phyloP scores from a whole-genome alignment of 768 basidiomycete species.

The Pleurotus djamor region DNA sequence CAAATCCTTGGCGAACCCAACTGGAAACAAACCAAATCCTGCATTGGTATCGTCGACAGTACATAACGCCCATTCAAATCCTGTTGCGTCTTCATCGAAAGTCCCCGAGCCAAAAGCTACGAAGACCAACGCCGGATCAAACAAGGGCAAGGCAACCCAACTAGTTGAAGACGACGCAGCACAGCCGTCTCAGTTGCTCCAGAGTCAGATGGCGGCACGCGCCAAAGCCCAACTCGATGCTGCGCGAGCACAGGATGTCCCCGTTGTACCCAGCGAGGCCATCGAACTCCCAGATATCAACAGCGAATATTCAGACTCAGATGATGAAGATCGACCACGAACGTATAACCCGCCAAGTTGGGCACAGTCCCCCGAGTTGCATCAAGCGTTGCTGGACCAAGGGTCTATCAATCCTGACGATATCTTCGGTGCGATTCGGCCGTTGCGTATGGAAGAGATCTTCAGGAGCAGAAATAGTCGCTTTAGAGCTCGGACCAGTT shows the following conservation, averaged over 20 bases:
- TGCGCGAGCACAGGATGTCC: conserved; percentile 37
- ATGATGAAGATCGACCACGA: conserved; percentile 77
- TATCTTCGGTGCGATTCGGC: conserved; percentile 87
- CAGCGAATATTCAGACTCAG: conserved; percentile 96
- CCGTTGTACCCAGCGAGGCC: conserved; percentile 64
- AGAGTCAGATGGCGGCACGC: conserved; percentile 70
- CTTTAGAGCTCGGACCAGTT: conserved; percentile 89
- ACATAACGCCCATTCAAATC: conserved; percentile 34
- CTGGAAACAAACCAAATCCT: conserved; percentile 30
- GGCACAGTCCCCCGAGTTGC: conserved; percentile 90
- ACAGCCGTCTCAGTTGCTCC: conserved; percentile 63
- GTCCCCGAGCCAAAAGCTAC: conserved; percentile 19
- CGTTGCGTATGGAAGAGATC: conserved; percentile 90
- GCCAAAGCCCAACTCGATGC: conserved; percentile 68
- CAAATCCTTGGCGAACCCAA: conserved; percentile 47
- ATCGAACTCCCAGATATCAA: conserved; percentile 95
- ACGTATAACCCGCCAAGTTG: conserved; percentile 80
- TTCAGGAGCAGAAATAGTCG: conserved; percentile 77
- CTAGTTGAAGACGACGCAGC: conserved; percentile 47
- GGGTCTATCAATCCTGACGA: conserved; percentile 88
- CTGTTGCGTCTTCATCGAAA: conserved; percentile 24
- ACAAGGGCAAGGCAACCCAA: conserved; percentile 43
- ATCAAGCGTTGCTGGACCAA: conserved; percentile 76
- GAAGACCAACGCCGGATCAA: conserved; percentile 23
- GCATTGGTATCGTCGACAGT: conserved; percentile 34